Evolutionary conservation across 305 asterid genomes (phyloP), one percentile per base, ranked within the genome.

Genomic region (Fraxinus floribunda): DNA sequence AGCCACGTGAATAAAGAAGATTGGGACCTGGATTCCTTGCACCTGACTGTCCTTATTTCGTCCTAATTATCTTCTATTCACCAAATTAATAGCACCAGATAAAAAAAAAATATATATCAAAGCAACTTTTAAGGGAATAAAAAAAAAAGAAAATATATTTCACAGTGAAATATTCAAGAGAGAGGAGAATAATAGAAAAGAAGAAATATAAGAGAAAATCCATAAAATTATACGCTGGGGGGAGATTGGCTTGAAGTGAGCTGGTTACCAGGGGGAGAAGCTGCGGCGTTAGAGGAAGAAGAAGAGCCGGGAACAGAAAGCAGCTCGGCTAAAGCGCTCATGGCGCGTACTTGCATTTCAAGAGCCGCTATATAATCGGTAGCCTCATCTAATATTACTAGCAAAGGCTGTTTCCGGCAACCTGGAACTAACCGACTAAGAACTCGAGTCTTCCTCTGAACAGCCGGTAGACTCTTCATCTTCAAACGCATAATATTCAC

Each of bases 341-440:
- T 95, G 85, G 98, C 98, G 82, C 97, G 89, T 8, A 95, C 95
- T 94, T 94, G 99, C 99, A 96, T 94, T 91, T 96, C 89, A 16
- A 96, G 97, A 39, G 99, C 99, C 15, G 99, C 91, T 13, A 96
- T 96, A 49, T 94, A 96, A 88, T 96, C 99, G 0, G 90, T 81
- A 1, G 97, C 97, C 86, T 96, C 99, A 83, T 96, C 98, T 83
- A 96, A 82, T 75, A 96, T 93, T 77, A 94, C 98, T 72, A 97
- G 99, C 85, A 96, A 79, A 10, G 99, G 89, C 83, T 96, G 94
- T 83, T 91, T 94, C 90, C 97, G 87, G 91, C 99, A 96, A 66
- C 99, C 99, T 78, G 99, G 99, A 77, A 96, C 94, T 83, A 96
- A 86, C 83, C 97, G 85, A 9, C 99, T 84, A 68, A 96, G 84